Evolutionary conservation across 2,329 filamentous ascomycete species (phyloP), one percentile per base, ranked within the genome.

Genomic region (Hyphodiscus sp.): DNA sequence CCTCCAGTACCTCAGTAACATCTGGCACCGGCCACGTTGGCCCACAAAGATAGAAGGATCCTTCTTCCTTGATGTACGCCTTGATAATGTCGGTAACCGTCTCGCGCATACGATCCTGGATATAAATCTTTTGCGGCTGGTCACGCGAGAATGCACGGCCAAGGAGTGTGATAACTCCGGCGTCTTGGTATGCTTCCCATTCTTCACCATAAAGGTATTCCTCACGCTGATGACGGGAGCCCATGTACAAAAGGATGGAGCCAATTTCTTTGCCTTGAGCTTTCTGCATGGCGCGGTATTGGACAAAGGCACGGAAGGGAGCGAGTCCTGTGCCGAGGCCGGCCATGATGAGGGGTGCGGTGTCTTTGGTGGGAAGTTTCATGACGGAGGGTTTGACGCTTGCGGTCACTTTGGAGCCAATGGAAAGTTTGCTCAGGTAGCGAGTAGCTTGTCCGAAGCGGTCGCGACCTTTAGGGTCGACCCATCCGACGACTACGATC

Each of bases 151-250:
- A 99, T 44, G 94, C 94, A 49, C 89, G 84, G 50, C 94, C 94
- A 49, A 99, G 82, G 43, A 96, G 81, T 0, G 94, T 99, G 69
- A 99, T 91, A 64, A 99, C 89, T 49, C 94, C 94, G 0, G 94
- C 91, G 56, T 91, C 92, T 68, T 94, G 83, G 73, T 99, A 99
- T 0, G 94, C 94, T 72, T 99, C 94, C 94, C 94, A 99, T 72
- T 99, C 94, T 72, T 99, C 94, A 58, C 94, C 94, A 68, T 97
- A 99, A 56, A 96, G 85, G 73, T 99, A 99, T 75, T 99, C 94
- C 74, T 99, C 94, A 61, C 91, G 89, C 77, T 96, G 91, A 79
- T 96, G 91, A 50, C 94, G 91, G 18, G 91, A 92, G 59, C 94
- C 94, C 77, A 99, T 92, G 79, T 97, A 99, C 56, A 99, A 76